A percentile compares a stretch with the other conserved stretches of the same genome.
These are phyloP conservation scores for Buddleja alternifolia DNA, from an alignment of 257 asterid species.

Conservation along the genomic window DNA sequence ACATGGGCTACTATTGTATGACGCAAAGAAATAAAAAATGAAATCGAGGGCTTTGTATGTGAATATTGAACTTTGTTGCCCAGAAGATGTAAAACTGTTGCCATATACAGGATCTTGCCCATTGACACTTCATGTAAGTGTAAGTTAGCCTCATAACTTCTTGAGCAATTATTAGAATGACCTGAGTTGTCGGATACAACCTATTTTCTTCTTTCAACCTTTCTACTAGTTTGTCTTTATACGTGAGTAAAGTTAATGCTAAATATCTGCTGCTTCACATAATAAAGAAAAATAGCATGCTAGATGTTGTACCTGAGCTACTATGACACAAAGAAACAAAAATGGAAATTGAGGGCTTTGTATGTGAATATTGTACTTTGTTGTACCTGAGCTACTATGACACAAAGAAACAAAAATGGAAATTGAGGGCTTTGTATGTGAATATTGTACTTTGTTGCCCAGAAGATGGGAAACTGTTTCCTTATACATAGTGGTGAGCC, in stretches of 20 bases:
- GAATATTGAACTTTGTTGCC: neutral
- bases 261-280: neutral
- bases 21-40: too few relatives aligned
- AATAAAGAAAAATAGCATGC: neutral
- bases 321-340: neutral
- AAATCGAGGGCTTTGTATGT: too few relatives aligned
- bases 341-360: neutral
- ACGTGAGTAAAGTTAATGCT: neutral
- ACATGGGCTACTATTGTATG: too few relatives aligned
- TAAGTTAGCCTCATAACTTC: neutral
- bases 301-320: too few relatives aligned
- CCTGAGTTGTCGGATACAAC: neutral
- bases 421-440: neutral
- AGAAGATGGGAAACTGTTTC: neutral
- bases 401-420: neutral
- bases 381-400: too few relatives aligned
- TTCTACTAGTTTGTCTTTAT: neutral
- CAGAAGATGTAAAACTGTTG: neutral
- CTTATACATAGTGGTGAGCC: neutral
- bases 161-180: neutral
- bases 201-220: neutral
- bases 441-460: neutral
- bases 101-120: neutral
- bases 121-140: neutral
- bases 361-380: neutral